Conservation (phyloP, 1,284 basidiomycete genomes). For the Ustilago trichophora region DNA sequence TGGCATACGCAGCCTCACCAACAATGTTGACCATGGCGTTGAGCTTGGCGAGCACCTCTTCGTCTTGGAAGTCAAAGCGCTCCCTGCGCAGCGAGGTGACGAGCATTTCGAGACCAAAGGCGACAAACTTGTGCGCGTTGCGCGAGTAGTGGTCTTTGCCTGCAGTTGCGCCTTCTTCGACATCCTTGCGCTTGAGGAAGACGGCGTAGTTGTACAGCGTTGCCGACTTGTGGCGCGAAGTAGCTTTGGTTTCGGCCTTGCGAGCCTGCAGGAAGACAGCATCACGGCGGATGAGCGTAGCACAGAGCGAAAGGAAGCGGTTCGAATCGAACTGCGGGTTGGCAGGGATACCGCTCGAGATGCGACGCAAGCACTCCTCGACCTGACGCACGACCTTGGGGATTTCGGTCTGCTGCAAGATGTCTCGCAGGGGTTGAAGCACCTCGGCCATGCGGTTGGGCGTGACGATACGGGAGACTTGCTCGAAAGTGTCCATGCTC, state of each 20-base stretch:
- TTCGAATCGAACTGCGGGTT: conserved; percentile 78
- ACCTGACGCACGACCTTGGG: conserved; percentile 83
- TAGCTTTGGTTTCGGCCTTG: conserved; percentile 35
- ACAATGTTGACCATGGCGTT: conserved; percentile 87
- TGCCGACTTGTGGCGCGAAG: conserved; percentile 27
- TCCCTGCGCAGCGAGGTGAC: conserved; percentile 85
- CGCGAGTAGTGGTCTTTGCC: conserved; percentile 67
- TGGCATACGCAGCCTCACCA: conserved; percentile 91
- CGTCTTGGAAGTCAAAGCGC: conserved; percentile 84
- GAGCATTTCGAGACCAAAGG: conserved; percentile 91
- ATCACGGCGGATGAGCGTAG: conserved; percentile 90
- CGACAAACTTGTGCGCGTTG: conserved; percentile 81
- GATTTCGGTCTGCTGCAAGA: conserved; percentile 86
- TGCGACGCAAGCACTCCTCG: conserved; percentile 85
- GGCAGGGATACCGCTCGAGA: conserved; percentile 84
- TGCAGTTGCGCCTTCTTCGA: conserved; percentile 52
- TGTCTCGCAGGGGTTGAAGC: conserved; percentile 80
- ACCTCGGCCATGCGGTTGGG: conserved; percentile 75
- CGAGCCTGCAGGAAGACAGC: conserved; percentile 68
- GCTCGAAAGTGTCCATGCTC: conserved; percentile 65
- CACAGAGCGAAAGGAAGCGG: conserved; percentile 83
- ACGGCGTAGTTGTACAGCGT: conserved; percentile 40
- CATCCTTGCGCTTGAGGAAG: conserved; percentile 56
- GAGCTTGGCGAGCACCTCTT: conserved; percentile 77
- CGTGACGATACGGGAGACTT: conserved; percentile 53